Base-by-base conservation (phyloP, 2,329 filamentous ascomycete genomes). In the Coniochaeta prunicola region DNA sequence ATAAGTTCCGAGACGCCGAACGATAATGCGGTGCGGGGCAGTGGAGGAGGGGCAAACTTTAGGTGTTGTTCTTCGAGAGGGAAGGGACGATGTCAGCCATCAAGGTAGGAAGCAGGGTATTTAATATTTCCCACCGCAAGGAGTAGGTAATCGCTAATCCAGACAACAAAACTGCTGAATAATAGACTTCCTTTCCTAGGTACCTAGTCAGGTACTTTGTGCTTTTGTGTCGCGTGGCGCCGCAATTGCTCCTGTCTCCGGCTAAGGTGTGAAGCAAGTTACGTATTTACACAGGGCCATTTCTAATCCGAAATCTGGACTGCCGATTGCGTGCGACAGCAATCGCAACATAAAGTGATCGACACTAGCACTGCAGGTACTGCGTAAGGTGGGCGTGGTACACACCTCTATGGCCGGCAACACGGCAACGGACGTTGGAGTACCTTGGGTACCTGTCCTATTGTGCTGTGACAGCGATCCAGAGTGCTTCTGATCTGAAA, bases 401-500 rank as follows among this genome's bases (percentile, higher is more conserved):
- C 40, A 45, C n/a, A n/a, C n/a, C n/a, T n/a, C 31, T 40, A 21
- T 5, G 40, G 40, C 21, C 40, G 40, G 40, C 40, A 45, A 45
- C n/a, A 24, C 40, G 40, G 40, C 40, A 45, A 7, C 12, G 19
- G 19, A 45, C 9, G n/a, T 24, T 21, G 40, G 40, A 21, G 21
- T 45, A 12, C 40, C 8, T 45, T 13, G 6, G 36, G 17, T 38
- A 38, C 36, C 36, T n/a, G 36, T 38, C 19, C 10, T 38, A 4
- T 38, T n/a, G 10, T 45, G 40, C 19, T 15, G 10, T 15, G 9
- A 50, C 45, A 28, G 24, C 21, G n/a, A 50, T 50, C 17, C 26
- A 50, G 36, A 45, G 40, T 50, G 45, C 28, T 50, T 50, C 45
- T 28, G 45, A 50, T 50, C 45, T 50, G 45, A 50, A 50, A 50